Evolutionary conservation across 306 rosid genomes (phyloP).

Genomic region (Gillenia trifoliata): DNA sequence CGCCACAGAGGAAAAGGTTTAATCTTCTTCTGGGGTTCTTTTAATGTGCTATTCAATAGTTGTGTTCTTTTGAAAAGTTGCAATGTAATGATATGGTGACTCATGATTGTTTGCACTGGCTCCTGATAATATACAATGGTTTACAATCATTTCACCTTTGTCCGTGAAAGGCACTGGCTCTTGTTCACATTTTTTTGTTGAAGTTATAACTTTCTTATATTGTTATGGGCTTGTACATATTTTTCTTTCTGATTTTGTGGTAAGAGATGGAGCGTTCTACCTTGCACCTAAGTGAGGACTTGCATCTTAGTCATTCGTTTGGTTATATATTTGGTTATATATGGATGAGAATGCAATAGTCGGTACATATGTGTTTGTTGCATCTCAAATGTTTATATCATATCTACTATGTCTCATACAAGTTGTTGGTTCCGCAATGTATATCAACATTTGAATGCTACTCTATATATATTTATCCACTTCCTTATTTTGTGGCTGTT

Average conservation of each 20-base stretch:
- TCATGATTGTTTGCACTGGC: background rate
- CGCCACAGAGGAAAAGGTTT: slow-evolving; percentile 58
- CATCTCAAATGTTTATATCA: background rate
- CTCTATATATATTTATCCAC: background rate
- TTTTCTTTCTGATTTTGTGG: too few relatives aligned
- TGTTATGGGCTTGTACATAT: too few relatives aligned
- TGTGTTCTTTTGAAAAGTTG: background rate
- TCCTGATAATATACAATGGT: too few relatives aligned
- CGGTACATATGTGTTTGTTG: background rate
- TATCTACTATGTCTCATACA: background rate
- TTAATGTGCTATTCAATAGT: background rate
- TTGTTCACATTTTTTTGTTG: too few relatives aligned
- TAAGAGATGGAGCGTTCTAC: background rate
- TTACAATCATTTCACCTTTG: too few relatives aligned
- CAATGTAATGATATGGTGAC: background rate
- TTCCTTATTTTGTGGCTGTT: background rate
- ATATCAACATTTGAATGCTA: background rate
- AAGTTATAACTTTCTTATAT: too few relatives aligned
- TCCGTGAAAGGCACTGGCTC: too few relatives aligned
- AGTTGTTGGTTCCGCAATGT: background rate
- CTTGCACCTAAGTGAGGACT: background rate
- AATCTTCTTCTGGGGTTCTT: background rate
- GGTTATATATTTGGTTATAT: background rate
- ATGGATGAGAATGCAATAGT: background rate
- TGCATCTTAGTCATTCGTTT: background rate